phyloP scores from a whole-genome alignment of 1,284 basidiomycete genomes.

The Salmacisia buchloeana region DNA sequence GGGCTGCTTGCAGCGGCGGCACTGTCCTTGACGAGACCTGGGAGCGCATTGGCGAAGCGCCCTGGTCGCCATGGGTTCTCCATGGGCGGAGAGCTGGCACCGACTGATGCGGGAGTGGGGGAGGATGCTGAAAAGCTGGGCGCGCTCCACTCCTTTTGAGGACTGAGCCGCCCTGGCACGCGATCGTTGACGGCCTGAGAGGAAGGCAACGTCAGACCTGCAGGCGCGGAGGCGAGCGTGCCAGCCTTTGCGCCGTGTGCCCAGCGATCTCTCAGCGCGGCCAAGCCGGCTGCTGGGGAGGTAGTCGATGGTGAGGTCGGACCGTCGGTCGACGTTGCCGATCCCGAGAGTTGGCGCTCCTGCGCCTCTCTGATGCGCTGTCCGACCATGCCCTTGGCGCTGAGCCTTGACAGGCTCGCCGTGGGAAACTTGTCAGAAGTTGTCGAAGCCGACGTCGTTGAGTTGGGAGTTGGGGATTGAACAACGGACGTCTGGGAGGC shows the following conservation, averaged over 20 bases:
- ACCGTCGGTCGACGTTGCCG: slow-evolving; percentile 4
- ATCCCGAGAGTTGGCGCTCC: slow-evolving; percentile 17
- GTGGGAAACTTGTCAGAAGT: slow-evolving; percentile 28
- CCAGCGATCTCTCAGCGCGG: slow-evolving; percentile 28
- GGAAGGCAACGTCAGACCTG: too few species aligned
- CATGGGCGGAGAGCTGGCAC: not conserved
- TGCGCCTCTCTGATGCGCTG: slow-evolving; percentile 41
- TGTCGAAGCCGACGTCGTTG: not conserved
- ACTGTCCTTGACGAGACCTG: slow-evolving; percentile 21
- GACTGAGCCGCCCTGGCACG: not conserved
- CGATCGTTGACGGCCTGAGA: too few species aligned
- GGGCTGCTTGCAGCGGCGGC: too few species aligned
- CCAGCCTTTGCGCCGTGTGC: slow-evolving; percentile 18
- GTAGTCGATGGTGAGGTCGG: not conserved
- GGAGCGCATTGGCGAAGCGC: slow-evolving; percentile 28
- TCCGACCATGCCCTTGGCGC: slow-evolving; percentile 37
- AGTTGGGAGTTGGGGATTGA: not conserved
- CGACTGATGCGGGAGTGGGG: not conserved
- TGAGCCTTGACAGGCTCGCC: slow-evolving; percentile 32
- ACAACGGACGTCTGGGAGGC: not conserved
- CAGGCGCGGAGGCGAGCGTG: slow-evolving; percentile 11
- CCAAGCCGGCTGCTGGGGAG: not conserved
- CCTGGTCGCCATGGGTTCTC: slow-evolving; percentile 21
- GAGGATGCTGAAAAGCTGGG: slow-evolving; percentile 3
- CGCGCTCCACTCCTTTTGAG: slow-evolving; percentile 14